Conservation (phyloP, 2,329 filamentous ascomycete species). For the Neocucurbitaria cava region DNA sequence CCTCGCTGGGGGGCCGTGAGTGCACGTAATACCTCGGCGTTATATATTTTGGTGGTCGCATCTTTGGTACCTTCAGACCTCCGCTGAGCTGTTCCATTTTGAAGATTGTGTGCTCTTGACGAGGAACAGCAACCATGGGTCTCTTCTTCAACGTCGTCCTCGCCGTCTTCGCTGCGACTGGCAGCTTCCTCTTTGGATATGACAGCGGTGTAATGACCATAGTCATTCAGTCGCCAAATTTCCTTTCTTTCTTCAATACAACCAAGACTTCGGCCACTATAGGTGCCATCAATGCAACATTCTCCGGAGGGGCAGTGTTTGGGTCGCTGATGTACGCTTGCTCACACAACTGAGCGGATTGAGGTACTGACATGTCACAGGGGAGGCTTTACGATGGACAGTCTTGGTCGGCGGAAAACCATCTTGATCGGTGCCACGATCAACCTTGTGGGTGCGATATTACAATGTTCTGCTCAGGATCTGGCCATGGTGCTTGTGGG, state of each 20-base stretch:
- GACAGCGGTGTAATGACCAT: constrained; percentile 53
- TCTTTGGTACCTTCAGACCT: background rate
- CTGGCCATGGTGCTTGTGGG: constrained; percentile 65
- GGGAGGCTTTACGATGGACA: constrained; percentile 66
- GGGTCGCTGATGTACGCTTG: constrained; percentile 56
- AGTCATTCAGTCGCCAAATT: constrained; percentile 64
- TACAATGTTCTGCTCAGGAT: constrained; percentile 65
- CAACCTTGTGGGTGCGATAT: constrained; percentile 63
- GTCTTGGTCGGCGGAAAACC: constrained; percentile 65
- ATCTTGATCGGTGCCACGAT: constrained; percentile 67
- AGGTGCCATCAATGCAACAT: constrained; percentile 70
- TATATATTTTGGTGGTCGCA: constrained; percentile 10
- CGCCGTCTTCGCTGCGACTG: constrained; percentile 53
- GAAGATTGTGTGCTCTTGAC: background rate
- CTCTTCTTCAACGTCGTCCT: constrained; percentile 52
- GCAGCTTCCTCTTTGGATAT: constrained; percentile 51
- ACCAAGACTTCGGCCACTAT: constrained; percentile 59
- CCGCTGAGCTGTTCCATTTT: background rate
- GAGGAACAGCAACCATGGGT: constrained; percentile 42
- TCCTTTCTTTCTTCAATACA: constrained; percentile 65
- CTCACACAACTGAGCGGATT: background rate
- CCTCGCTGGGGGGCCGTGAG: constrained; percentile 8
- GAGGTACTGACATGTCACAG: constrained; percentile 17
- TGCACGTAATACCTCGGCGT: constrained; percentile 5
- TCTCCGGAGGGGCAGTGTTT: constrained; percentile 65